These are phyloP conservation scores for Colletotrichum sp. DNA, from an alignment of 2,329 filamentous ascomycete genomes.

Conservation along the genomic window DNA sequence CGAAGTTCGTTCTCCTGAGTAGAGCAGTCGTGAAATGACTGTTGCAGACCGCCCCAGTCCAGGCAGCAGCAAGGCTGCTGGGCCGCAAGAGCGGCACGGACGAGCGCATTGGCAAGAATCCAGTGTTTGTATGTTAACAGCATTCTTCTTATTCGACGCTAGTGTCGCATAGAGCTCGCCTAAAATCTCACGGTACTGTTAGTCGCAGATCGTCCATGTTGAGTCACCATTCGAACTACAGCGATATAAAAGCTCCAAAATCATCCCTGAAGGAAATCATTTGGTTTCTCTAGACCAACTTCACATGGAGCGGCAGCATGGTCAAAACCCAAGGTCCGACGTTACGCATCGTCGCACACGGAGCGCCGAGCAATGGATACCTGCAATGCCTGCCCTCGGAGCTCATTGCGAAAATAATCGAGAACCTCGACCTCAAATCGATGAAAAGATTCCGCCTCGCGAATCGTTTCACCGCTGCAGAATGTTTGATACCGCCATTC, in stretches of 20 bases:
- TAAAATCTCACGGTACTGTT: neutral
- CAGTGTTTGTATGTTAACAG: neutral
- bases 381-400: neutral
- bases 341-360: neutral
- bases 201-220: neutral
- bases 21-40: neutral
- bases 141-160: accelerated
- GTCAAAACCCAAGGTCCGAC: neutral
- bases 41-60: neutral
- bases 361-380: neutral
- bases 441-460: neutral
- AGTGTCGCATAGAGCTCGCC: neutral
- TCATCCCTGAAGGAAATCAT: neutral
- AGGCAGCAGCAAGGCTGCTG: neutral
- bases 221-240: neutral
- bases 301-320: neutral
- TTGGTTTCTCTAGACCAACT: neutral
- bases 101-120: neutral
- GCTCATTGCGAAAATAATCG: neutral
- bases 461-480: neutral
- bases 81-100: neutral
- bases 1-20: neutral
- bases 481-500: neutral
- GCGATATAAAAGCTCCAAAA: neutral
- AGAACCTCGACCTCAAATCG: neutral